phyloP scores from a whole-genome alignment of 768 basidiomycete species.

The Rossbeevera mucosa region DNA sequence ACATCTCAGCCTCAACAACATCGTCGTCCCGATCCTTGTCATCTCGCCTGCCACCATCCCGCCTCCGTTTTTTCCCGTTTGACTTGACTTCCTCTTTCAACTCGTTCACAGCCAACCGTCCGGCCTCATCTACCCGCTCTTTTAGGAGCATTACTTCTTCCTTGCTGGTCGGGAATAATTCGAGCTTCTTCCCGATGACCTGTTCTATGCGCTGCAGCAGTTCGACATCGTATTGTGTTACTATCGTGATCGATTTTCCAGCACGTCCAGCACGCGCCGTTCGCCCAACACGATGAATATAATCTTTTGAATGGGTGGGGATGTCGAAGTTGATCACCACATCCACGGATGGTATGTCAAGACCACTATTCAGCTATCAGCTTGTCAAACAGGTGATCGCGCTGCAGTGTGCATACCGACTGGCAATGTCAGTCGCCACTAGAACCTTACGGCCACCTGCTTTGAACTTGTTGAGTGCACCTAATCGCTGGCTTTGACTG shows the following conservation, averaged over 20 bases:
- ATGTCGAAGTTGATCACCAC: constrained; percentile 97
- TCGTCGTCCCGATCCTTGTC: constrained; percentile 92
- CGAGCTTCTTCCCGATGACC: constrained; percentile 90
- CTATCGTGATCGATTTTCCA: constrained; percentile 95
- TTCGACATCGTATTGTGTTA: constrained; percentile 98
- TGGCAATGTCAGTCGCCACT: constrained; percentile 96
- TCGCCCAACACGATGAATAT: constrained; percentile 96
- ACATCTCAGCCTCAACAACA: constrained; percentile 86
- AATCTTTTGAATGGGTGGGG: constrained; percentile 97
- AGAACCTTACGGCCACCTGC: constrained; percentile 86
- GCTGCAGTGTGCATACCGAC: constrained; percentile 51
- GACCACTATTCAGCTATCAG: constrained; percentile 49
- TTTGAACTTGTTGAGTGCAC: constrained; percentile 93
- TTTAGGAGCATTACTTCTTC: constrained; percentile 84
- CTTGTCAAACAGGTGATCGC: not conserved
- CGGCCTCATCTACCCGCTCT: constrained; percentile 88
- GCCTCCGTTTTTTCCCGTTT: constrained; percentile 48
- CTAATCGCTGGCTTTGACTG: constrained; percentile 88
- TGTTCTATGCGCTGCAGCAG: constrained; percentile 91
- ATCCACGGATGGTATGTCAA: constrained; percentile 95
- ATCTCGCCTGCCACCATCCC: constrained; percentile 52
- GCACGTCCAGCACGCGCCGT: constrained; percentile 97
- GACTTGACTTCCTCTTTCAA: constrained; percentile 68
- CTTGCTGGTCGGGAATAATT: constrained; percentile 78
- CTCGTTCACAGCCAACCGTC: constrained; percentile 70